Base-by-base conservation (phyloP, 1,284 basidiomycete species). In the Ustilago tritici region DNA sequence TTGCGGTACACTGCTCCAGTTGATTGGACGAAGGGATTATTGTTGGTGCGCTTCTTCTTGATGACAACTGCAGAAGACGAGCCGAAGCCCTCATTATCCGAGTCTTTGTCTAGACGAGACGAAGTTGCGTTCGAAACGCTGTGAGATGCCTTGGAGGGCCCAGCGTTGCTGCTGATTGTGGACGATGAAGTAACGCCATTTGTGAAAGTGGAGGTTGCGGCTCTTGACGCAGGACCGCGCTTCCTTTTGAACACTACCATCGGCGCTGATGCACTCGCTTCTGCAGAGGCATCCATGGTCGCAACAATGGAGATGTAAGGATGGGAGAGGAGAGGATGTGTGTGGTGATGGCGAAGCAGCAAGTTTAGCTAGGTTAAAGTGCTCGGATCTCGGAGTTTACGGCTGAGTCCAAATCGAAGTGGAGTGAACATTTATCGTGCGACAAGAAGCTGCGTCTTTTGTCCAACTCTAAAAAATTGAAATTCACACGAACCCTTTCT, bases 231-330 rank as follows among this genome's bases (percentile, higher is more conserved):
- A 17, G 55, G 59, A 2, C 70, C 70, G 12, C 75, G 75, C 61
- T 77, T 77, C 17, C 66, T 54, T 50, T 77, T 77, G 58, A 77
- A 77, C 15, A 72, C 46, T 15, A 76, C 65, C 0, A 63, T 23
- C 4, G 65, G 34, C 4, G 62, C 23, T 4, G 65, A 36, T 19
- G 40, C 31, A 23, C 35, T 43, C 4, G 57, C 28, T 1, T 58
- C 61, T 46, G 61, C n/a, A 2, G 56, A 34, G 14, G 41, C 43
- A 28, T 68, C 59, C 58, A 70, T 70, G 8, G 15, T 43, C 4
- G 2, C 17, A 4, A 2, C 19, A 41, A 36, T 19, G 54, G 6
- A 34, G 31, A 11, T 32, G 38, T 0, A 52, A 41, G 28, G 19
- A 32, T 38, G 59, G 9, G 3, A 17, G 57, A 23, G 57, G 17